Percentiles rank a stretch among this genome's conserved stretches.
Conservation (phyloP, 2,329 filamentous ascomycete species). For the Exophiala xenobiotica region DNA sequence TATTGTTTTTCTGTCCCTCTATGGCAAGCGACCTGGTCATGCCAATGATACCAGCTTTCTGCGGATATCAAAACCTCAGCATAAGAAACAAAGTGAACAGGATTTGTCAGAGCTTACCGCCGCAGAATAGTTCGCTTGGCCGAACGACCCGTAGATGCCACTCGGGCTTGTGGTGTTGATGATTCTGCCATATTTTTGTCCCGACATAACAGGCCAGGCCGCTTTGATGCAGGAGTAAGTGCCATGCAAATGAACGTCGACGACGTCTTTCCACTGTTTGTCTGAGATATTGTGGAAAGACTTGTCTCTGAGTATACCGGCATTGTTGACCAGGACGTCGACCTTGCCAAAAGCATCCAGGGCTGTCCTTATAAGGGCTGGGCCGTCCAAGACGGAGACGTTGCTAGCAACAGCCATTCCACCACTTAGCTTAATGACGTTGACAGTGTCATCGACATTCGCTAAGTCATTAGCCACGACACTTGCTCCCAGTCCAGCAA, state of each 20-base stretch:
- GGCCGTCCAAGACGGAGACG: slow-evolving; percentile 88
- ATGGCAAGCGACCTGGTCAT: slow-evolving; percentile 89
- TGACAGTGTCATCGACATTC: slow-evolving; percentile 68
- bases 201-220: slow-evolving; percentile 93
- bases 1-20: slow-evolving; percentile 95
- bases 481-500: slow-evolving; percentile 76
- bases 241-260: slow-evolving; percentile 87
- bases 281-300: slow-evolving; percentile 98
- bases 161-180: slow-evolving; percentile 94
- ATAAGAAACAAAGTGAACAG: no score
- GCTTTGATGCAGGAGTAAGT: slow-evolving; percentile 97
- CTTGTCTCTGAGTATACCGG: slow-evolving; percentile 95
- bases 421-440: slow-evolving; percentile 84
- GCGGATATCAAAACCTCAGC: no score
- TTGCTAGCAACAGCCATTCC: slow-evolving; percentile 90
- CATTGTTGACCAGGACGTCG: slow-evolving; percentile 96
- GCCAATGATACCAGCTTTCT: slow-evolving; percentile 90
- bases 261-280: slow-evolving; percentile 81
- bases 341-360: slow-evolving; percentile 56
- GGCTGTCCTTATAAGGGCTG: slow-evolving; percentile 82
- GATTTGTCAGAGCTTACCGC: slow-evolving; percentile 1
- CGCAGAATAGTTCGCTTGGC: neutral
- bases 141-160: slow-evolving; percentile 55
- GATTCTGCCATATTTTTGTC: slow-evolving; percentile 97
- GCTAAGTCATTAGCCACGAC: slow-evolving; percentile 81